Base-by-base conservation (phyloP, 2,329 filamentous ascomycete species). In the Neospermospora avenae region DNA sequence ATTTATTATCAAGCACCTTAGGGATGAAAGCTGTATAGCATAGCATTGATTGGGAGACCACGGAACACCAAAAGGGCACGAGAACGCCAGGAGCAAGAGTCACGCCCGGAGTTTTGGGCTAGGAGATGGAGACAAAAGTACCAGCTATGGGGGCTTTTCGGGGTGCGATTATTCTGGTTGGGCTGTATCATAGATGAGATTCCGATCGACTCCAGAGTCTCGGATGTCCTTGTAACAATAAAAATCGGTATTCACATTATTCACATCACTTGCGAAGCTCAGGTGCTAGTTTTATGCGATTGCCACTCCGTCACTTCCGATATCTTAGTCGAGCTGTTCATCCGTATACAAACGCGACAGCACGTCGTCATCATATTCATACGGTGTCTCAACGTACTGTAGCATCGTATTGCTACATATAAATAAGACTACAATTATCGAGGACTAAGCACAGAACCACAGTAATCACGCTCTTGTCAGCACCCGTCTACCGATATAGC, bases 91-190 rank as follows among this genome's bases (percentile, higher is more conserved):
- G 18, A 37, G 48, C 11, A 11, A 11, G 28, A 51, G 22, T 49
- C 48, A 35, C 48, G 48, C 48, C 48, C 48, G 31, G 48, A 20
- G 18, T 51, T 16, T 18, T 7, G 48, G 18, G 28, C 25, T 35
- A 22, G 13, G 31, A 20, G 6, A 20, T n/a, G 48, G 18, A 37
- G 22, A 13, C 8, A 37, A 51, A 37, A 51, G 31, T 37, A 51
- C 31, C 34, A 51, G 48, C 48, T 37, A 51, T 28, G 31, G n/a
- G 48, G n/a, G 48, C 48, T 37, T 51, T 51, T 51, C 48, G 48
- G 48, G 34, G 35, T 34, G 48, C 48, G 48, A 37, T 51, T 34
- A 51, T 31, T 51, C n/a, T 31, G 28, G 4, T 49, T 3, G 24
- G 25, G 22, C 48, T 51, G 48, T 51, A 51, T 35, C 34, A 51